Base-by-base conservation (phyloP, 1,284 basidiomycete species). In the Paramarasmius palmivorus region DNA sequence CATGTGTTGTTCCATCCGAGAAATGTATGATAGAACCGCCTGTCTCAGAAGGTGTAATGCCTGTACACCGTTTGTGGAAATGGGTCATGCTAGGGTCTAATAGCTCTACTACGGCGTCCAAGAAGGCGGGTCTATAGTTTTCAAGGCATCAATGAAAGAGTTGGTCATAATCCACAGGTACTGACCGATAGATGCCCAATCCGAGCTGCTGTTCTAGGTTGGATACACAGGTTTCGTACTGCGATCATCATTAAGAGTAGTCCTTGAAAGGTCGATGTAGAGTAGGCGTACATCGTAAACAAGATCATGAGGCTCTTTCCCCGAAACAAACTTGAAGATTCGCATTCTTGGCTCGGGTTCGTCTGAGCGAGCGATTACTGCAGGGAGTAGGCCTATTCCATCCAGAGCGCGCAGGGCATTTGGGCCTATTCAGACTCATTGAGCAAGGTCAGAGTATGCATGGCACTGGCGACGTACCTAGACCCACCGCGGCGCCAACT, bases 401-500 rank as follows among this genome's bases (percentile, higher is more conserved):
- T 72, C 57, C n/a, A 83, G 63, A 1, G 76, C 73, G 4, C 73
- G 72, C 7, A 81, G 59, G 9, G 75, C 78, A 62, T 84, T 84
- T 1, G 77, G 71, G 4, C 81, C 79, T 83, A 50, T 14, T 17
- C 17, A 15, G n/a, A 53, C 3, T 22, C 49, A 26, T 8, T 39
- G 17, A 26, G 42, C 25, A 40, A 26, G 9, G 34, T 49, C 29
- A 49, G 22, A 36, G 40, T 14, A 25, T 44, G n/a, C 44, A 20
- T 7, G 47, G 49, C 34, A 48, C 14, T 37, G 23, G 12, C 26
- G 12, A 36, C 64, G 48, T 54, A 79, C 82, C 81, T 39, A 85
- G 55, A 14, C 74, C 77, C 32, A 83, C 73, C 0, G 80, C 81
- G 19, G 82, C 79, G 5, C 81, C 81, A 37, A 83, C 72, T 61